Percentiles rank a stretch among this genome's conserved stretches.
Evolutionary conservation across 768 basidiomycete genomes (phyloP).

Genomic region (Pulveroboletus sp.): DNA sequence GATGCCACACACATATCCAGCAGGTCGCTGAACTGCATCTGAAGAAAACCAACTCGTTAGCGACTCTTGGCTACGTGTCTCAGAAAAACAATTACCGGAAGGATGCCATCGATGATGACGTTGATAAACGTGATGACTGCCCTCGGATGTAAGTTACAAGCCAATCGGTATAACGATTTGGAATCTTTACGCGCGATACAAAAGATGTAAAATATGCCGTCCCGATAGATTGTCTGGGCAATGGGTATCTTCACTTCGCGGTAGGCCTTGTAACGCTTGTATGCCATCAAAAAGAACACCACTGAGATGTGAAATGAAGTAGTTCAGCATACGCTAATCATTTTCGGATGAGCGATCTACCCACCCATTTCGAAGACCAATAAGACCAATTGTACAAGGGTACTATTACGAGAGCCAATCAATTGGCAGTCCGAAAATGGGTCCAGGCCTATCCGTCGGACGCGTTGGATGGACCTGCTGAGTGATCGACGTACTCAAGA

Average conservation of each 20-base stretch:
- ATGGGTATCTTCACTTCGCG: not conserved
- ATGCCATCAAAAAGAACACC: slow-evolving; percentile 8
- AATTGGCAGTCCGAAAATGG: not conserved
- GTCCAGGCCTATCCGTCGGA: not conserved
- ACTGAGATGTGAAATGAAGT: not conserved
- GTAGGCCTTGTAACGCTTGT: slow-evolving; percentile 5
- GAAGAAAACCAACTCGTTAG: not conserved
- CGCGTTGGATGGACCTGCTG: no score
- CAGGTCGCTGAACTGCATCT: slow-evolving; percentile 6
- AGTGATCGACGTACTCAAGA: not conserved
- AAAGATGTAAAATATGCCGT: slow-evolving; percentile 15
- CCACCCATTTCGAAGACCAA: slow-evolving; percentile 12
- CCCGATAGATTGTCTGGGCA: slow-evolving; percentile 10
- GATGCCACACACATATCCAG: not conserved
- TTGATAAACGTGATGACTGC: slow-evolving; percentile 18
- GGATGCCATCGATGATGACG: slow-evolving; percentile 1
- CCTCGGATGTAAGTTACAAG: not conserved
- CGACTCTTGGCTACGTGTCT: not conserved
- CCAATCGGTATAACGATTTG: no score
- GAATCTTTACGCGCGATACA: slow-evolving; percentile 20
- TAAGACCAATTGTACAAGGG: slow-evolving; percentile 6
- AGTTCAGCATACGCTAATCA: not conserved
- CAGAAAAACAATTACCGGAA: slow-evolving; percentile 5
- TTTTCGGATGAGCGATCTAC: not conserved
- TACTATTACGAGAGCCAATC: not conserved